phyloP scores from a whole-genome alignment of 2,329 filamentous ascomycete genomes.

The Aurifilum marmelostoma region DNA sequence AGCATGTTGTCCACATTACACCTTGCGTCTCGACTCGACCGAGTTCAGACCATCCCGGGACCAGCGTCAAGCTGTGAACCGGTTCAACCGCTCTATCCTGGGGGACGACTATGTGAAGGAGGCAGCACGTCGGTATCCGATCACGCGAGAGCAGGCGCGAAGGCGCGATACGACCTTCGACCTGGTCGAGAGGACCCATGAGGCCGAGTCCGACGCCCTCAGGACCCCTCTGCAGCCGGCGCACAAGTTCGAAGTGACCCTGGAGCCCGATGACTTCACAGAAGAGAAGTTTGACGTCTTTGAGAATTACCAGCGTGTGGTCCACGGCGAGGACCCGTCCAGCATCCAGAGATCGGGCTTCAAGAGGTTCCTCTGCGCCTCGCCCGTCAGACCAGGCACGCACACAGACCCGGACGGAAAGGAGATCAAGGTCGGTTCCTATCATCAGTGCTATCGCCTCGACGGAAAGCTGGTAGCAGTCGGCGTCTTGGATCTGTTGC shows the following conservation, averaged over 20 bases:
- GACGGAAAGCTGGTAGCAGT: slow-evolving; percentile 77
- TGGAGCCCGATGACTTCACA: slow-evolving; percentile 72
- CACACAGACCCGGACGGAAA: slow-evolving; percentile 51
- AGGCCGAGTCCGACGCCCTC: slow-evolving; percentile 61
- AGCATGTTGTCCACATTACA: slow-evolving; percentile 93
- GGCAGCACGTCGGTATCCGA: slow-evolving; percentile 65
- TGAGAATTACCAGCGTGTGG: slow-evolving; percentile 72
- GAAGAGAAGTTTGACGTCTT: slow-evolving; percentile 77
- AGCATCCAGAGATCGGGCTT: slow-evolving; percentile 67
- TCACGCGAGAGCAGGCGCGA: slow-evolving; percentile 66
- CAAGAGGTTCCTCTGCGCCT: slow-evolving; percentile 72
- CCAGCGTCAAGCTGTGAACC: slow-evolving; percentile 75
- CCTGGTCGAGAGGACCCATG: slow-evolving; percentile 68
- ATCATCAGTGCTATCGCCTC: slow-evolving; percentile 80
- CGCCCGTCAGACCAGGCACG: slow-evolving; percentile 60
- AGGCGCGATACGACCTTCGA: slow-evolving; percentile 70
- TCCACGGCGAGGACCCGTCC: slow-evolving; percentile 68
- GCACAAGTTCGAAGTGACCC: slow-evolving; percentile 68
- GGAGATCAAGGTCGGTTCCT: slow-evolving; percentile 67
- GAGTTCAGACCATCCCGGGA: slow-evolving; percentile 69
- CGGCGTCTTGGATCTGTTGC: slow-evolving; percentile 76
- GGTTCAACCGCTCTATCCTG: slow-evolving; percentile 70
- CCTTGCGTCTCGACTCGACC: slow-evolving; percentile 70
- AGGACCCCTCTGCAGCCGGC: slow-evolving; percentile 65
- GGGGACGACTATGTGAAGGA: slow-evolving; percentile 70